Conservation (phyloP, 2,329 filamentous ascomycete genomes). For the Periconia sp. region DNA sequence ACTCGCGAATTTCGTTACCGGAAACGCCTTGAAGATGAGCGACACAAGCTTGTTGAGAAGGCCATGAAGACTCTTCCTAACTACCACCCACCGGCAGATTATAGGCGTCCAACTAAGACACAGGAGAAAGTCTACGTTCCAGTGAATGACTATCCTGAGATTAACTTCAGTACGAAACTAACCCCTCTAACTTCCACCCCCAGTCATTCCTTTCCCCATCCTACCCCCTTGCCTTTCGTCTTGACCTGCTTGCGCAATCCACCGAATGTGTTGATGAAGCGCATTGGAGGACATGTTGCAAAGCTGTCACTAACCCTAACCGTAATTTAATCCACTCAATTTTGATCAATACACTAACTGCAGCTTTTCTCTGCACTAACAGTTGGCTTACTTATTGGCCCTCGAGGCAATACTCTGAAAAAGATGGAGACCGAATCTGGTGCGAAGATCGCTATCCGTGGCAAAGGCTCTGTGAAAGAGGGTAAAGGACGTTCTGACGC, state of each 20-base stretch:
- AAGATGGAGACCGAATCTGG: constrained; percentile 98
- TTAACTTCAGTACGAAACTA: constrained; percentile 99
- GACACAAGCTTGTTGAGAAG: constrained; percentile 97
- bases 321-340: constrained; percentile 28
- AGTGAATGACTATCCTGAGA: constrained; percentile 99
- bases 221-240: constrained; percentile 40
- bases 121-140: constrained; percentile 99
- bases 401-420: constrained; percentile 99
- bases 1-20: constrained; percentile 98
- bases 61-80: constrained; percentile 99
- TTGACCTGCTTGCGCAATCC: constrained; percentile 48
- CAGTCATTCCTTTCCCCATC: constrained; percentile 43
- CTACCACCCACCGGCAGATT: constrained; percentile 98
- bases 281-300: constrained; percentile 39
- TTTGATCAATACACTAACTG: constrained; percentile 76
- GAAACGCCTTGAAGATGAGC: constrained; percentile 96
- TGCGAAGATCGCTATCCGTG: constrained; percentile 98
- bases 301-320: constrained; percentile 45
- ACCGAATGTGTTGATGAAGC: constrained; percentile 23
- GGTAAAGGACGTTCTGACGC: constrained; percentile 98
- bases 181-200: constrained; percentile 70
- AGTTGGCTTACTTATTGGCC: constrained; percentile 99
- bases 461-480: constrained; percentile 99
- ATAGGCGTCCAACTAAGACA: constrained; percentile 98
- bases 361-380: constrained; percentile 74